Evolutionary conservation across 2,329 filamentous ascomycete species (phyloP).

Genomic region (Exophiala xenobiotica): DNA sequence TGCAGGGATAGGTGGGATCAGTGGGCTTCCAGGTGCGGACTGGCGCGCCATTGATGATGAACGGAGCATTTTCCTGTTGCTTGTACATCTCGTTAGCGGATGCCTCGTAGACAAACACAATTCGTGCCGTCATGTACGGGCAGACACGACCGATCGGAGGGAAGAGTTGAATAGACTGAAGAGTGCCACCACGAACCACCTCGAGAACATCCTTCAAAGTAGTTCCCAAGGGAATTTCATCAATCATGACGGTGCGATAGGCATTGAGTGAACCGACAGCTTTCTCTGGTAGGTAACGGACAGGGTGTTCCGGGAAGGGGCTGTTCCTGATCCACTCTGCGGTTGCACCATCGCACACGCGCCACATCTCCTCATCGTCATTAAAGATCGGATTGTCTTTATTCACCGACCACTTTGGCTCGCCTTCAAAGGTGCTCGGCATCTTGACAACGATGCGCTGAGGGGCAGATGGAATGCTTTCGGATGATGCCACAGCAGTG

Average conservation of each 20-base stretch:
- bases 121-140: constrained; percentile 27
- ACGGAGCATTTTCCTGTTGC: constrained; percentile 18
- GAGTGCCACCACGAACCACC: constrained; percentile 21
- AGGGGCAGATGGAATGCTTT: constrained; percentile 16
- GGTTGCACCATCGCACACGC: neutral
- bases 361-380: constrained; percentile 14
- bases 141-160: constrained; percentile 22
- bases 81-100: constrained; percentile 24
- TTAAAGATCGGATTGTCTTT: constrained; percentile 25
- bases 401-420: constrained; percentile 18
- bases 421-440: constrained; percentile 10
- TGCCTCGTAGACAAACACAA: constrained; percentile 25
- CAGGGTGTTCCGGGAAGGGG: constrained; percentile 23
- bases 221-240: constrained; percentile 26
- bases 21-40: constrained; percentile 28
- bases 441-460: constrained; percentile 8
- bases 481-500: no score
- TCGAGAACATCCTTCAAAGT: constrained; percentile 22
- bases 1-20: constrained; percentile 30
- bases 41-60: constrained; percentile 20
- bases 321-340: constrained; percentile 2
- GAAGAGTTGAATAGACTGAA: constrained; percentile 28
- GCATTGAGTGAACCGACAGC: constrained; percentile 17
- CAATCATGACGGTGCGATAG: constrained; percentile 31
- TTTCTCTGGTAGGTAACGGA: constrained; percentile 27